A percentile compares a stretch with the other conserved stretches of the same genome.
Evolutionary conservation across 2,329 filamentous ascomycete genomes (phyloP).

Genomic region (Diplodia seriata): DNA sequence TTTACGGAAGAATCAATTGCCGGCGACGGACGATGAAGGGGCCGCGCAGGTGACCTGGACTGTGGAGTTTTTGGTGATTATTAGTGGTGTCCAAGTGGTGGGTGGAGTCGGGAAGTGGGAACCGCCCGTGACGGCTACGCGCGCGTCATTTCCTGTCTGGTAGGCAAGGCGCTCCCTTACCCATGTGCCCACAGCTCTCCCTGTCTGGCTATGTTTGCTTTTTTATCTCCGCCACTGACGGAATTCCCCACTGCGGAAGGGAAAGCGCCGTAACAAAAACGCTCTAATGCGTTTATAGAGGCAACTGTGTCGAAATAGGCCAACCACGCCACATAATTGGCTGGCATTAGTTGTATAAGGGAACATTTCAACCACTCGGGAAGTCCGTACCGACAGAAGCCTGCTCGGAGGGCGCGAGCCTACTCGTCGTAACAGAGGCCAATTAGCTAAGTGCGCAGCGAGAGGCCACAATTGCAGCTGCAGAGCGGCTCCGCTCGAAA

Average conservation of each 20-base stretch:
- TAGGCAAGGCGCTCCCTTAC: slow-evolving; percentile 3
- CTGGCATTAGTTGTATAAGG: neutral
- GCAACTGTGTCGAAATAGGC: neutral
- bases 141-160: slow-evolving; percentile 8
- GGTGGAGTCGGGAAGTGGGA: slow-evolving; percentile 29
- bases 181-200: neutral
- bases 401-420: neutral
- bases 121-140: slow-evolving; percentile 9
- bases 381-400: too few relatives aligned
- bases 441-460: slow-evolving; percentile 12
- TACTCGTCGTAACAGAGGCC: neutral
- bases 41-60: slow-evolving; percentile 18
- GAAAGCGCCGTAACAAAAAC: neutral
- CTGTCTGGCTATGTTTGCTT: slow-evolving; percentile 5
- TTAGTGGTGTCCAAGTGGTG: slow-evolving; percentile 15
- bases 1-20: neutral
- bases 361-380: too few relatives aligned
- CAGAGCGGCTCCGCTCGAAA: slow-evolving; percentile 1
- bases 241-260: neutral
- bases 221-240: neutral
- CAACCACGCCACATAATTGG: neutral
- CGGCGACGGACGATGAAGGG: neutral
- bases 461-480: neutral
- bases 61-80: slow-evolving; percentile 13
- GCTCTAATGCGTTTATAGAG: slow-evolving; percentile 7